Conservation (phyloP, 768 basidiomycete genomes). For the Heimioporus sp. region DNA sequence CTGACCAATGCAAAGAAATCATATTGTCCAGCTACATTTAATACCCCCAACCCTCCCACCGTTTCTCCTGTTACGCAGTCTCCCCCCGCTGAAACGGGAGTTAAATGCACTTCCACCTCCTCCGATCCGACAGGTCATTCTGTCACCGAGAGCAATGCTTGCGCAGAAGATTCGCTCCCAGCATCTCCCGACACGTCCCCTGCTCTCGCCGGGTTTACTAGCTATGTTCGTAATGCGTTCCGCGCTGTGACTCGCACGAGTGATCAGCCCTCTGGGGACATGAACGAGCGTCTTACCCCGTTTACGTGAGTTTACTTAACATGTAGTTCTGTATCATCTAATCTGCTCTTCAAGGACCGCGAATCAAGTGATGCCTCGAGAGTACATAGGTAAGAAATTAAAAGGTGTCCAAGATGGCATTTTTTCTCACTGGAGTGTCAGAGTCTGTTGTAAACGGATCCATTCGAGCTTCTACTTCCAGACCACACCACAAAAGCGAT, state of each 20-base stretch:
- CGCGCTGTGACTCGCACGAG: neutral
- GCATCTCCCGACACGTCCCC: no score
- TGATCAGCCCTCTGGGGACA: no score
- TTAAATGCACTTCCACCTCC: neutral
- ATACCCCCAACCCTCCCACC: neutral
- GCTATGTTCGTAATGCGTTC: neutral
- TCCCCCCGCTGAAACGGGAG: neutral
- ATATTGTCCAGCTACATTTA: neutral
- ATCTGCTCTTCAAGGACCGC: neutral
- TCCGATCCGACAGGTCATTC: no score
- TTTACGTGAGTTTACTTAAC: neutral
- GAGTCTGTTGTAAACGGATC: neutral
- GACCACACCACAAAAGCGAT: constrained; percentile 57
- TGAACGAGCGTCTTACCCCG: no score
- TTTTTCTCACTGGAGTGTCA: neutral
- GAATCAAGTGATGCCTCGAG: constrained; percentile 32
- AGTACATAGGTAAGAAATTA: constrained; percentile 34
- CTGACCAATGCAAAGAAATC: constrained; percentile 42
- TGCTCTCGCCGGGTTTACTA: neutral
- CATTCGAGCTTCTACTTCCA: constrained; percentile 30
- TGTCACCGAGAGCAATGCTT: no score
- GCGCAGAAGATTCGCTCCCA: no score
- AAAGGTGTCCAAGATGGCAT: neutral
- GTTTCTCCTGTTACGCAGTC: neutral
- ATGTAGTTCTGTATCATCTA: neutral